phyloP scores from a whole-genome alignment of 179 eudicot genomes.

The Pouteria campechiana region DNA sequence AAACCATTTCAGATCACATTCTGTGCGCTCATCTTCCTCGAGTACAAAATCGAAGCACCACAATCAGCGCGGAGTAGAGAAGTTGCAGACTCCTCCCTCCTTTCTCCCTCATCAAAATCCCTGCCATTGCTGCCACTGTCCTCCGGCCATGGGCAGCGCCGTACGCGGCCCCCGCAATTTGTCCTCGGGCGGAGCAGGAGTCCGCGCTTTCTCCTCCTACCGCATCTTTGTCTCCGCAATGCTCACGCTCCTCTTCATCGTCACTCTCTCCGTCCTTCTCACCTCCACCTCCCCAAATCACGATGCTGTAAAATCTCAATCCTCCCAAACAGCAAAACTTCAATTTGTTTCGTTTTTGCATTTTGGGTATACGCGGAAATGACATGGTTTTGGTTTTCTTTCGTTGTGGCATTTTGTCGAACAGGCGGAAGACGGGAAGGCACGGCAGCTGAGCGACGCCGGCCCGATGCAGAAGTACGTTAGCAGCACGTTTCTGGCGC shows the following conservation, averaged over 20 bases:
- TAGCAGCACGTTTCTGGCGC: conserved; percentile 57
- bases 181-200: too few relatives aligned
- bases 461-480: conserved; percentile 54
- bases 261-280: conserved; percentile 65
- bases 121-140: too few relatives aligned
- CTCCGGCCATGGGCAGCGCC: too few relatives aligned
- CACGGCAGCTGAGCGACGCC: conserved; percentile 25
- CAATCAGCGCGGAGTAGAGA: too few relatives aligned
- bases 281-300: conserved; percentile 43
- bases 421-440: not conserved
- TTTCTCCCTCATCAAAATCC: too few relatives aligned
- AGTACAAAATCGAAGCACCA: too few relatives aligned
- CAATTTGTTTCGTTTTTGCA: not conserved
- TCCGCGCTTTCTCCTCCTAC: conserved; percentile 52
- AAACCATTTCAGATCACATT: too few relatives aligned
- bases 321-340: not conserved
- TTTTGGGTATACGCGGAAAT: not conserved
- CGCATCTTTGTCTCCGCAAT: conserved; percentile 80
- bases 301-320: conserved; percentile 23
- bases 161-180: too few relatives aligned
- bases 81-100: too few relatives aligned
- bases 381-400: not conserved
- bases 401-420: not conserved
- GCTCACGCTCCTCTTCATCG: conserved; percentile 67
- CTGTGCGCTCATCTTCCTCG: too few relatives aligned